Evolutionary conservation across 331 rosid genomes (phyloP).

Genomic region (Saraca asoca): DNA sequence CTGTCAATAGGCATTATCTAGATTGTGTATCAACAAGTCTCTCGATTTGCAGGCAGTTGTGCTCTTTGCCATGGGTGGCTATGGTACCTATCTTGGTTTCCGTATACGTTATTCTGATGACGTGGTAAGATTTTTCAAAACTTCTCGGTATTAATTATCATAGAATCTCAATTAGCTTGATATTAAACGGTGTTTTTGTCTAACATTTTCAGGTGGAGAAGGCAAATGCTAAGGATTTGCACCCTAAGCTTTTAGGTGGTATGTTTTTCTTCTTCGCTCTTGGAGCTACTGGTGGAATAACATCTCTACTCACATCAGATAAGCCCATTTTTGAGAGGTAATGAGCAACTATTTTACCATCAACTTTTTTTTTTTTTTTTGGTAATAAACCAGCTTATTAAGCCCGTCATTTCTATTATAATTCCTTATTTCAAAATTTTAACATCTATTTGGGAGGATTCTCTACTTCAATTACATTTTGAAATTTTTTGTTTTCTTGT

Average conservation of each 20-base stretch:
- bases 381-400: too few species aligned
- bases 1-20: not conserved
- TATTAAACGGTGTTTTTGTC: not conserved
- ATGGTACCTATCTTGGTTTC: constrained; percentile 89
- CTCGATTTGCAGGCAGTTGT: constrained; percentile 73
- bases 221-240: constrained; percentile 90
- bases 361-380: too few species aligned
- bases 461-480: too few species aligned
- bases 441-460: not conserved
- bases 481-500: not conserved
- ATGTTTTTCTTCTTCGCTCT: constrained; percentile 96
- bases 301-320: constrained; percentile 82
- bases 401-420: not conserved
- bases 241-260: constrained; percentile 91
- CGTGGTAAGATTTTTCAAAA: constrained; percentile 43
- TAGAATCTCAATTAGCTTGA: constrained; percentile 7
- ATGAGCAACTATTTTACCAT: not conserved
- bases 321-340: constrained; percentile 88
- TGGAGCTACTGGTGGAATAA: constrained; percentile 96
- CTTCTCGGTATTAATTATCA: not conserved
- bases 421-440: not conserved
- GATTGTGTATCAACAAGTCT: constrained; percentile 9
- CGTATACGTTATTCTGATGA: constrained; percentile 78
- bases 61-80: constrained; percentile 98
- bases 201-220: constrained; percentile 69